Base-by-base conservation (phyloP, 768 basidiomycete genomes). In the Suillus occidentalis region DNA sequence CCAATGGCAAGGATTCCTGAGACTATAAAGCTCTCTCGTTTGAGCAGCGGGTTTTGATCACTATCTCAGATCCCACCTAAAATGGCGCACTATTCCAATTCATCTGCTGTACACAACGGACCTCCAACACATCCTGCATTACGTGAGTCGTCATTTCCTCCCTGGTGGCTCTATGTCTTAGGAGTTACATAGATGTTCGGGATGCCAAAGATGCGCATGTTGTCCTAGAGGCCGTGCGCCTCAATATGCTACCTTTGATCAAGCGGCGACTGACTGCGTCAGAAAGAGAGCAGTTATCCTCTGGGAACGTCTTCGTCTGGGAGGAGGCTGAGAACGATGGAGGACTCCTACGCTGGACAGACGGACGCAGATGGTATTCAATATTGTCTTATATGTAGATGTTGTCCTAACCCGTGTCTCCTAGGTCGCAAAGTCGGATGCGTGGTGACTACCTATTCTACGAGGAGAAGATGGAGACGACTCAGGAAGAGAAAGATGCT, bases 391-490 rank as follows among this genome's bases (percentile, higher is more conserved):
- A 20, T 28, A 34, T 20, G 22, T 42, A 18, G 47, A 56, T 47
- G 36, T 47, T 58, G 39, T 52, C 49, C n/a, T 12, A 40, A 62
- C 65, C 66, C 59, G 67, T 8, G 67, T 31, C 37, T 43, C 18
- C 20, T 67, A 92, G 91, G 90, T 92, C 91, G 1, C 91, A 92
- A 73, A 92, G 91, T 75, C 80, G 91, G 65, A 93, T 93, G 91
- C 81, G 89, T 31, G 90, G 88, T 25, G 91, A 90, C 72, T 92
- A 91, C 72, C 78, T 93, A 18, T 92, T 91, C 75, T 93, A 93
- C 68, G 91, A 92, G 72, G 90, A 92, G 73, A 92, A 92, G 71
- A 87, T 91, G 59, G 90, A 90, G 69, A 89, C 88, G 0, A 92
- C 90, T 1, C 87, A 88, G 65, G 91, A 91, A 71, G 91, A 91